Base-by-base conservation (phyloP, 768 basidiomycete genomes). In the Agaricus blazei region DNA sequence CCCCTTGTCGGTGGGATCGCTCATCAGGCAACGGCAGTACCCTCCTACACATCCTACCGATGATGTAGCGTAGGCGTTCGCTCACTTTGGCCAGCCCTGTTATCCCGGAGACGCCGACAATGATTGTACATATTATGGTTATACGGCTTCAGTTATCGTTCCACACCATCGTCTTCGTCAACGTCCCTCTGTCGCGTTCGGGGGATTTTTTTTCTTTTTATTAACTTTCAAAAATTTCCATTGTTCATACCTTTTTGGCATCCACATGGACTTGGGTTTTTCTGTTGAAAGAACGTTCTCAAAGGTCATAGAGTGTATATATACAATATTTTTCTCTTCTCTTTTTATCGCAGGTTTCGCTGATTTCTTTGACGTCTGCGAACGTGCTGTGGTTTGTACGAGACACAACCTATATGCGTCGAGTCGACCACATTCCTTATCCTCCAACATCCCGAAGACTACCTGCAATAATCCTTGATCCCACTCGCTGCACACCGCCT, bases 271-370 rank as follows among this genome's bases (percentile, higher is more conserved):
- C 52, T 45, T 31, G 29, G 52, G 29, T 24, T 44, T 44, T 36
- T 26, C 24, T 11, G 34, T 36, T 49, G 48, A 49, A 45, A 45
- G 52, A 45, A 45, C 29, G 43, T 45, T 52, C 52, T 41, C 40
- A 52, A 52, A 52, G 45, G 49, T 38, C 52, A 52, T 52, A 52
- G 52, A 52, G 36, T 52, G 52, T 52, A 52, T 43, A 52, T 52
- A 52, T 52, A 52, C 44, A 37, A 28, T 9, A 31, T 48, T 29
- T 29, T 19, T 31, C 31, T 48, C 31, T 28, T 31, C 24, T 46
- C 24, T 41, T 41, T 41, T 41, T 15, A 19, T 41, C n/a, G 6
- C 19, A 15, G 40, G 9, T 2, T 41, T 41, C 14, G 6, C 40
- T 5, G 40, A 19, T 41, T 19, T 41, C 40, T 41, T 9, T 14